Conservation (phyloP, 2,329 filamentous ascomycete genomes). For the Aureobasidium mangrovei region DNA sequence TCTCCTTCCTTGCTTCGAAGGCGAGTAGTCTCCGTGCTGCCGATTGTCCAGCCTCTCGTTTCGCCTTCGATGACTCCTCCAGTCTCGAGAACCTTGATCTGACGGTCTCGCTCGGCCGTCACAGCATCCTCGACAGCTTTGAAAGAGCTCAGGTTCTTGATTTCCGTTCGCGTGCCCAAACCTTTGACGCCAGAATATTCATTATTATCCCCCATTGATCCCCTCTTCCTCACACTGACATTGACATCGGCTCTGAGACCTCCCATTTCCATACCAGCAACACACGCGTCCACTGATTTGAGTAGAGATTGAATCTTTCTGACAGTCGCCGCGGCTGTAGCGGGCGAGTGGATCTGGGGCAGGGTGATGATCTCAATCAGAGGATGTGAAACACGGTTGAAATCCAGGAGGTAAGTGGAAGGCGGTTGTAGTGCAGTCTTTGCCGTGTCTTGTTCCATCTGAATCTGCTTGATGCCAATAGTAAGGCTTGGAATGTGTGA, state of each 20-base stretch:
- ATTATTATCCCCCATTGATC: constrained; percentile 27
- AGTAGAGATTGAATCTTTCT: constrained; percentile 79
- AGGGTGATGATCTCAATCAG: constrained; percentile 92
- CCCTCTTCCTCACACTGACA: constrained; percentile 66
- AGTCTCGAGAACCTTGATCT: constrained; percentile 68
- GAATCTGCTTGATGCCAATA: constrained; percentile 84
- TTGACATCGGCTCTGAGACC: constrained; percentile 91
- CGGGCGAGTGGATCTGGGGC: constrained; percentile 78
- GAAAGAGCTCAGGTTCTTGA: constrained; percentile 93
- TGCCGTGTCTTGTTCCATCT: constrained; percentile 96
- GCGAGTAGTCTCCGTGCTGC: constrained; percentile 68
- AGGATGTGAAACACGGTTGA: constrained; percentile 85
- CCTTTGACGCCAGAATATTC: constrained; percentile 50
- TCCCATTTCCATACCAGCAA: constrained; percentile 86
- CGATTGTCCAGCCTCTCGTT: constrained; percentile 86
- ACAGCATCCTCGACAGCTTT: constrained; percentile 94
- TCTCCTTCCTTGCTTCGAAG: constrained; percentile 91
- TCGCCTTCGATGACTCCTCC: constrained; percentile 73
- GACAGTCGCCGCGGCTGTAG: constrained; percentile 79
- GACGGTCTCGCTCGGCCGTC: constrained; percentile 78
- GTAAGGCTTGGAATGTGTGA: constrained; percentile 39
- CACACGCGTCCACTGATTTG: constrained; percentile 72
- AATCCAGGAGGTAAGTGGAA: constrained; percentile 71
- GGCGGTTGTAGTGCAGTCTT: constrained; percentile 77
- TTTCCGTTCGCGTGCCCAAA: constrained; percentile 84